Percentiles rank a stretch among this genome's conserved stretches.
Evolutionary conservation across 2,329 filamentous ascomycete genomes (phyloP).

Genomic region (Nannizzia gypsea): DNA sequence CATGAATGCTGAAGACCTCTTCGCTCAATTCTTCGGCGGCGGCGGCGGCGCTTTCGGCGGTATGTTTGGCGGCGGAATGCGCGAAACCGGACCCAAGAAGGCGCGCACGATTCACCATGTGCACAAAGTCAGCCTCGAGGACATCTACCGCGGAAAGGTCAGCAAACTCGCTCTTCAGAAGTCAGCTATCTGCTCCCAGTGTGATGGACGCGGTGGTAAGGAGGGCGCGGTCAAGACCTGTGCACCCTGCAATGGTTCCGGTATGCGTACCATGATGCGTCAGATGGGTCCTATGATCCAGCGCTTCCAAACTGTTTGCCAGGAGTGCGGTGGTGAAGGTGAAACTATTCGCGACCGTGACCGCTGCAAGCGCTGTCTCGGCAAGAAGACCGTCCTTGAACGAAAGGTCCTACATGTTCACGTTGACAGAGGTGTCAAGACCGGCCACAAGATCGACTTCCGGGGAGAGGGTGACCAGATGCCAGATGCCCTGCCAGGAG

Average conservation of each 20-base stretch:
- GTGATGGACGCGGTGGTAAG: constrained; percentile 88
- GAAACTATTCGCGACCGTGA: constrained; percentile 96
- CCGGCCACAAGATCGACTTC: constrained; percentile 94
- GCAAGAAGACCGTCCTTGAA: constrained; percentile 97
- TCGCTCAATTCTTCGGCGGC: constrained; percentile 86
- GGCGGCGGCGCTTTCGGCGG: constrained; percentile 57
- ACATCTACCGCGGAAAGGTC: constrained; percentile 95
- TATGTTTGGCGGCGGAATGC: constrained; percentile 70
- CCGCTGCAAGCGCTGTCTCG: constrained; percentile 88
- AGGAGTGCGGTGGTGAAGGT: constrained; percentile 94
- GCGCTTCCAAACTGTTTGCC: constrained; percentile 97
- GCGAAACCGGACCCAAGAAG: constrained; percentile 72
- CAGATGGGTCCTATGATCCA: constrained; percentile 99
- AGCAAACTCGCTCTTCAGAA: constrained; percentile 96
- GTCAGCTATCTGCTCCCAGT: constrained; percentile 91
- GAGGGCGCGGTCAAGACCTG: constrained; percentile 95
- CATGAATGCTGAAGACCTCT: constrained; percentile 93
- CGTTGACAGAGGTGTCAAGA: constrained; percentile 87
- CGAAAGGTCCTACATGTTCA: constrained; percentile 97
- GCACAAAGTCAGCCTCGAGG: constrained; percentile 95
- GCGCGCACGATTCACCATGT: constrained; percentile 95
- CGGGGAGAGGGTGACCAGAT: constrained; percentile 92
- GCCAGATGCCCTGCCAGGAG: constrained; percentile 82
- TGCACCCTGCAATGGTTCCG: constrained; percentile 76
- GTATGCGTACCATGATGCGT: constrained; percentile 98